phyloP scores from a whole-genome alignment of 169 alveolate species.

The Plasmodium malariae region DNA sequence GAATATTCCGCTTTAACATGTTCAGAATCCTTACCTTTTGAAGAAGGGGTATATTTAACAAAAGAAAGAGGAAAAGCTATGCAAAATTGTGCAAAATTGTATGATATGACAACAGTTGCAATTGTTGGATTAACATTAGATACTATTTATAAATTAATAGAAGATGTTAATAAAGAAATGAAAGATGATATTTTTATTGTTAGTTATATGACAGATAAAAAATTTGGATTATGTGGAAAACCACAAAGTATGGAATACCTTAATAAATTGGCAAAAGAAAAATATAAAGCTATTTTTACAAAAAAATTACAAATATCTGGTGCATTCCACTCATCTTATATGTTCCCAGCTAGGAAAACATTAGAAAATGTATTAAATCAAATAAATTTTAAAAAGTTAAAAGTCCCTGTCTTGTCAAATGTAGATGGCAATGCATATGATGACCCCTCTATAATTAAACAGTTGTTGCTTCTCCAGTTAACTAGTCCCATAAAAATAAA shows the following conservation, averaged over 20 bases:
- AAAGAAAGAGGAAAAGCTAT: slow-evolving; percentile 78
- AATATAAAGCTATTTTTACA: slow-evolving; percentile 69
- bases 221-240: slow-evolving; percentile 76
- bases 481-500: slow-evolving; percentile 78
- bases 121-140: slow-evolving; percentile 79
- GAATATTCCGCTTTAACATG: slow-evolving; percentile 82
- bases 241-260: slow-evolving; percentile 70
- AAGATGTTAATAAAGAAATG: slow-evolving; percentile 59
- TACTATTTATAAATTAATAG: slow-evolving; percentile 51
- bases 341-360: slow-evolving; percentile 79
- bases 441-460: slow-evolving; percentile 77
- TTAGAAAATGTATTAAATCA: slow-evolving; percentile 58
- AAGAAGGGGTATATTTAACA: slow-evolving; percentile 80
- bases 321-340: slow-evolving; percentile 78
- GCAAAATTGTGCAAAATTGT: slow-evolving; percentile 79
- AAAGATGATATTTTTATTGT: slow-evolving; percentile 70
- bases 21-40: slow-evolving; percentile 79
- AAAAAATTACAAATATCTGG: slow-evolving; percentile 78
- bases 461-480: slow-evolving; percentile 76
- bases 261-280: slow-evolving; percentile 67
- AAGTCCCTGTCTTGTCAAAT: slow-evolving; percentile 79
- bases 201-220: slow-evolving; percentile 74
- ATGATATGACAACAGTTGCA: slow-evolving; percentile 75
- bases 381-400: slow-evolving; percentile 46
- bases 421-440: slow-evolving; percentile 81